Conservation (phyloP, 177 flowering plant species). For the Vitis hybrid region DNA sequence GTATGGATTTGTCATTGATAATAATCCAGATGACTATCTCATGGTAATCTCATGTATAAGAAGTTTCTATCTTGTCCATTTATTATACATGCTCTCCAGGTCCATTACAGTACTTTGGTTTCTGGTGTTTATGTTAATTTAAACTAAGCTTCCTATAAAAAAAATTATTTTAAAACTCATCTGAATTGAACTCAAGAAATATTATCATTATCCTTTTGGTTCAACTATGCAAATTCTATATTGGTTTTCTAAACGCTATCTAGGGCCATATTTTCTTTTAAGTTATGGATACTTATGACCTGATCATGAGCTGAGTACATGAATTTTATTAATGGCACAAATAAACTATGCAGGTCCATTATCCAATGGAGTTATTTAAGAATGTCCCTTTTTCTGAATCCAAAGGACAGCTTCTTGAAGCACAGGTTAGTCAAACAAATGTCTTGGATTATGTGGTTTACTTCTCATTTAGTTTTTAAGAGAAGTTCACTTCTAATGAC, state of each 20-base stretch:
- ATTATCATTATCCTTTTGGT: background rate
- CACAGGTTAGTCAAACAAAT: conserved; percentile 58
- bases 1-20: conserved; percentile 85
- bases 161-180: no score
- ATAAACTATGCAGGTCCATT: conserved; percentile 62
- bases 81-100: background rate
- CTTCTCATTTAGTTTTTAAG: background rate
- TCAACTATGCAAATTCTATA: background rate
- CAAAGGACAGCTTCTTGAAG: conserved; percentile 76
- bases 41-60: conserved; percentile 56
- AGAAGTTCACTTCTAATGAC: no score
- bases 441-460: background rate
- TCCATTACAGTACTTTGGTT: background rate
- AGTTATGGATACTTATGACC: background rate
- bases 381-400: conserved; percentile 57
- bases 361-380: conserved; percentile 81
- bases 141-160: no score
- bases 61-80: background rate
- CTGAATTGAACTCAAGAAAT: background rate
- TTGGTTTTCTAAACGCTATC: background rate
- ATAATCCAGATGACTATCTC: conserved; percentile 95
- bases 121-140: background rate
- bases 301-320: background rate
- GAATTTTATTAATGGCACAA: background rate
- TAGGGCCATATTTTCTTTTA: background rate